phyloP scores from a whole-genome alignment of 805 yeast genomes.

The Candida pini region DNA sequence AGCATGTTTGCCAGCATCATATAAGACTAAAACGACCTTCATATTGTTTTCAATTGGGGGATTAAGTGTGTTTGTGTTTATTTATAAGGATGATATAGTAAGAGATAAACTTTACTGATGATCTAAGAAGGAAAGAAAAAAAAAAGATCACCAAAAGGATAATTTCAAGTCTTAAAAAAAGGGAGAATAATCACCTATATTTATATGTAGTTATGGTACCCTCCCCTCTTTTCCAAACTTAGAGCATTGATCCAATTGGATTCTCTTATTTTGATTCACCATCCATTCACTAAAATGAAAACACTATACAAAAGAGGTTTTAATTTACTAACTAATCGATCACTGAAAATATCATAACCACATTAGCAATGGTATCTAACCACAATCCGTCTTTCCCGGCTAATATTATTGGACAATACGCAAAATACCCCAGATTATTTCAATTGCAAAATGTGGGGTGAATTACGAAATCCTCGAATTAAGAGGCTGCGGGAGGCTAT shows the following conservation, averaged over 20 bases:
- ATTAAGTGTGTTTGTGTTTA: neutral
- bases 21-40: slow-evolving; percentile 52
- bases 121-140: neutral
- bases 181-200: no score
- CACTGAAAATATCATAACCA: neutral
- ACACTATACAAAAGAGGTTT: neutral
- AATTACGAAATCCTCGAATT: slow-evolving; percentile 1
- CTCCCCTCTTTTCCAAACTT: no score
- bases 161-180: no score
- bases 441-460: slow-evolving; percentile 14
- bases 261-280: no score
- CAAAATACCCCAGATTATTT: slow-evolving; percentile 15
- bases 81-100: neutral
- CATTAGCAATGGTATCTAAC: neutral
- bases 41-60: slow-evolving; percentile 13
- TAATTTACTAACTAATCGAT: no score
- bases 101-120: neutral
- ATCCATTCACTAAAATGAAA: no score
- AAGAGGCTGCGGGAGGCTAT: slow-evolving; percentile 12
- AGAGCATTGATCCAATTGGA: no score
- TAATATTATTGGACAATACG: slow-evolving; percentile 11
- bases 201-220: no score
- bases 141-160: no score
- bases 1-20: slow-evolving; percentile 56
- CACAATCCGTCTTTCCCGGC: slow-evolving; percentile 13